These are phyloP conservation scores for Penicillium taxi DNA, from an alignment of 495 filamentous ascomycete species.

Conservation along the genomic window DNA sequence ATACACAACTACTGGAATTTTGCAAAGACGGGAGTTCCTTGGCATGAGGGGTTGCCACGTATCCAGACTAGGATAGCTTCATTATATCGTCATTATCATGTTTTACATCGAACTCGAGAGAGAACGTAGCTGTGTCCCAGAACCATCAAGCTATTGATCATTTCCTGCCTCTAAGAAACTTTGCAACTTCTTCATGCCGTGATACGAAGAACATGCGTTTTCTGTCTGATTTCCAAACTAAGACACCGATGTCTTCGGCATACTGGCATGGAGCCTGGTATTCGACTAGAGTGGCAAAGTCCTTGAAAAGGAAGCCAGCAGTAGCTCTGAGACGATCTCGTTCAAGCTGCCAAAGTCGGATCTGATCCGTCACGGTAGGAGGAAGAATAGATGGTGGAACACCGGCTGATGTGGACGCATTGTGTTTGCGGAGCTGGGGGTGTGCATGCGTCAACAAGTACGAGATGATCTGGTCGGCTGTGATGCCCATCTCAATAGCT, in stretches of 20 bases:
- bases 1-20: too few species aligned
- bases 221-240: conserved; percentile 74
- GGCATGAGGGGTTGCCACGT: too few species aligned
- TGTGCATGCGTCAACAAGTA: conserved; percentile 88
- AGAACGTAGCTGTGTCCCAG: too few species aligned
- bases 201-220: conserved; percentile 83
- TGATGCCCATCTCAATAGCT: conserved; percentile 87
- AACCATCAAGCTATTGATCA: conserved; percentile 8
- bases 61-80: too few species aligned
- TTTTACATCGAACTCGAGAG: too few species aligned
- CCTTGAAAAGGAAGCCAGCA: conserved; percentile 78
- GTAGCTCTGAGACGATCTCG: conserved; percentile 82
- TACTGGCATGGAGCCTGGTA: conserved; percentile 69
- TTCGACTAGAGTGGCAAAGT: conserved; percentile 68
- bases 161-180: conserved; percentile 62
- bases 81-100: too few species aligned
- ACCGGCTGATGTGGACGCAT: conserved; percentile 30
- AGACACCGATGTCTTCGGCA: conserved; percentile 86
- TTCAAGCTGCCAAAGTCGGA: conserved; percentile 94
- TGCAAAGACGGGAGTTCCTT: too few species aligned
- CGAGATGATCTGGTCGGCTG: conserved; percentile 83
- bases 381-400: conserved; percentile 59
- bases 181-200: conserved; percentile 72
- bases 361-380: conserved; percentile 95
- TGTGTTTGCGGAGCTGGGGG: conserved; percentile 73